Conservation (phyloP, 1,284 basidiomycete genomes). For the Boletus smithii region DNA sequence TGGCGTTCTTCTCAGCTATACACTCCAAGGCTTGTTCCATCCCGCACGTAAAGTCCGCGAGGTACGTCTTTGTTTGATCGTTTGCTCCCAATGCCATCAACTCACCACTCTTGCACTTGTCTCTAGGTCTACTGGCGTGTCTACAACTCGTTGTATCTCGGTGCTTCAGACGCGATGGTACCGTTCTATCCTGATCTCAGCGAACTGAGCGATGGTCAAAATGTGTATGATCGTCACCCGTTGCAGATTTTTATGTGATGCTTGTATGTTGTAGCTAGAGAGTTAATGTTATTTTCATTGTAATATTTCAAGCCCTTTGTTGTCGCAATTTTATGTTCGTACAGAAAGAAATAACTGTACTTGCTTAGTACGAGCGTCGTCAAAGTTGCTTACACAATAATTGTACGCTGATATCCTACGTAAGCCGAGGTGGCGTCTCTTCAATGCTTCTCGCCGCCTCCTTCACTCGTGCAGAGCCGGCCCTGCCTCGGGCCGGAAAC, state of each 20-base stretch:
- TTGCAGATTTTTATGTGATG: constrained; percentile 75
- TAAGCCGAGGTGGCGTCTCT: too few relatives aligned
- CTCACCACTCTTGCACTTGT: background rate
- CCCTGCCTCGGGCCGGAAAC: too few relatives aligned
- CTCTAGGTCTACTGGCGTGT: constrained; percentile 78
- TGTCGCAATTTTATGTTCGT: too few relatives aligned
- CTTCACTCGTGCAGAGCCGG: too few relatives aligned
- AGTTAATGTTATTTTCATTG: constrained; percentile 5
- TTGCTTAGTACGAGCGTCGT: too few relatives aligned
- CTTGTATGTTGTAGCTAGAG: constrained; percentile 1
- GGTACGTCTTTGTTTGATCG: constrained; percentile 41
- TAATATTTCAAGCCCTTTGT: too few relatives aligned
- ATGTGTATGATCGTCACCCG: constrained; percentile 83
- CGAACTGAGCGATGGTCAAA: constrained; percentile 84
- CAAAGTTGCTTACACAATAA: too few relatives aligned
- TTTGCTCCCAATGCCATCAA: constrained; percentile 3
- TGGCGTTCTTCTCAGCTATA: constrained; percentile 87
- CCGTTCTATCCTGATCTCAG: constrained; percentile 92
- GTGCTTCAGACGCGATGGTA: constrained; percentile 86
- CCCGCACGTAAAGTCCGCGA: constrained; percentile 96
- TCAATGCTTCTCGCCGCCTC: too few relatives aligned
- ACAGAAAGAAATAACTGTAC: too few relatives aligned
- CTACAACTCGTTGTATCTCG: constrained; percentile 89
- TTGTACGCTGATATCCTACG: too few relatives aligned
- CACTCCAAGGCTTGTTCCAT: constrained; percentile 91